Conservation (phyloP, 768 basidiomycete species). For the Leccinum variicolor region DNA sequence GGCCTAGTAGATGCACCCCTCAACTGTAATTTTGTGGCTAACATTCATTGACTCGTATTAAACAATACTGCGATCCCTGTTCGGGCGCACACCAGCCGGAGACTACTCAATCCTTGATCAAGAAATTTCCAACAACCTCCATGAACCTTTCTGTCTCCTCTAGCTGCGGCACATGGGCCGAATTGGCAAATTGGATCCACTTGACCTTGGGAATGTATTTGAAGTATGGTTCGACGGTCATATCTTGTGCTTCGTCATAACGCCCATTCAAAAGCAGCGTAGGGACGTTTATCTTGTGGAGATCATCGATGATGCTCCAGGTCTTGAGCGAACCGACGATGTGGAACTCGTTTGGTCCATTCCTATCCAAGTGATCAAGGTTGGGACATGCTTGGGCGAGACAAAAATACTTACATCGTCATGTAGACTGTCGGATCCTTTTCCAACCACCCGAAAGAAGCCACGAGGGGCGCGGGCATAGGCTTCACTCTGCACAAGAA, state of each 20-base stretch:
- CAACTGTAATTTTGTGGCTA: conserved; percentile 6
- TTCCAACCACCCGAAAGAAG: conserved; percentile 32
- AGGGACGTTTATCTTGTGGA: conserved; percentile 32
- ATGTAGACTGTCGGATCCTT: conserved; percentile 47
- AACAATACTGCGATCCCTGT: background rate
- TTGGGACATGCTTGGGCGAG: background rate
- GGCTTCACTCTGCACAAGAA: conserved; percentile 46
- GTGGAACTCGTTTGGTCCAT: conserved; percentile 39
- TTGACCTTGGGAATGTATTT: conserved; percentile 29
- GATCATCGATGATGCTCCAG: conserved; percentile 34
- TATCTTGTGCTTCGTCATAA: conserved; percentile 36
- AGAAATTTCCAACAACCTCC: conserved; percentile 30
- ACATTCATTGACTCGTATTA: background rate
- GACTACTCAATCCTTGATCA: conserved; percentile 14
- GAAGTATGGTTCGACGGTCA: conserved; percentile 33
- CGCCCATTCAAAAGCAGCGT: conserved; percentile 37
- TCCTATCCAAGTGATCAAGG: conserved; percentile 23
- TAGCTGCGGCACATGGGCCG: conserved; percentile 34
- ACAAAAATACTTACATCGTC: conserved; percentile 38
- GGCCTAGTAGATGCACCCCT: conserved; percentile 17
- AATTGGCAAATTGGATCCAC: conserved; percentile 37
- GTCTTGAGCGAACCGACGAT: conserved; percentile 32
- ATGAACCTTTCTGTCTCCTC: conserved; percentile 38
- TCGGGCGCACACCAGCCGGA: background rate
- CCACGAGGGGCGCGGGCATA: conserved; percentile 38